These are phyloP conservation scores for Diaporthe citrichinensis DNA, from an alignment of 2,329 filamentous ascomycete species.

Conservation along the genomic window DNA sequence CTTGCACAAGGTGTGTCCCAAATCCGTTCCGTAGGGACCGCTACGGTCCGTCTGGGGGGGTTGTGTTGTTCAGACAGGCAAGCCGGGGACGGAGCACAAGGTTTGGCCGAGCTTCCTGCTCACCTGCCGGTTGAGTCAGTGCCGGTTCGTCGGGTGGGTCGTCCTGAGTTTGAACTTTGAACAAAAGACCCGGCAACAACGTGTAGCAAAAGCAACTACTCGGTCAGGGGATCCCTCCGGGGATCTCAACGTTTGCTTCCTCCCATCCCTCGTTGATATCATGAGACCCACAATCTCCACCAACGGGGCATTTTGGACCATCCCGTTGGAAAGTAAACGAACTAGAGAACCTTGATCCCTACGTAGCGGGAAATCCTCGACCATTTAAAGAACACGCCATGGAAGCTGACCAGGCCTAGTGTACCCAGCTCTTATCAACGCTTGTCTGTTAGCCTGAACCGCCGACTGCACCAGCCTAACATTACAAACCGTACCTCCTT, in stretches of 20 bases:
- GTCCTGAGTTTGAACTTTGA: not conserved
- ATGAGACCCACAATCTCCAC: constrained; percentile 6
- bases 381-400: constrained; percentile 3
- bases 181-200: not conserved
- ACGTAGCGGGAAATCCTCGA: not conserved
- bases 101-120: constrained; percentile 2
- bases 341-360: constrained; percentile 12
- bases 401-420: not conserved
- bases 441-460: not conserved
- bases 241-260: not conserved
- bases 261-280: constrained; percentile 2
- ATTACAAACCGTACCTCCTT: not conserved
- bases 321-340: not conserved
- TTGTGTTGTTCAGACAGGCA: not conserved
- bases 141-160: not conserved
- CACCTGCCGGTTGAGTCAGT: constrained; percentile 6
- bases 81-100: constrained; percentile 13
- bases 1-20: not conserved
- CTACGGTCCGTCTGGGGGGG: not conserved
- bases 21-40: not conserved
- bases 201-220: not conserved
- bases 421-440: not conserved
- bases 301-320: not conserved
- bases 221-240: not conserved
- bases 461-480: not conserved